Evolutionary conservation across 441 rosid genomes (phyloP).

Genomic region (Adansonia grandidieri): DNA sequence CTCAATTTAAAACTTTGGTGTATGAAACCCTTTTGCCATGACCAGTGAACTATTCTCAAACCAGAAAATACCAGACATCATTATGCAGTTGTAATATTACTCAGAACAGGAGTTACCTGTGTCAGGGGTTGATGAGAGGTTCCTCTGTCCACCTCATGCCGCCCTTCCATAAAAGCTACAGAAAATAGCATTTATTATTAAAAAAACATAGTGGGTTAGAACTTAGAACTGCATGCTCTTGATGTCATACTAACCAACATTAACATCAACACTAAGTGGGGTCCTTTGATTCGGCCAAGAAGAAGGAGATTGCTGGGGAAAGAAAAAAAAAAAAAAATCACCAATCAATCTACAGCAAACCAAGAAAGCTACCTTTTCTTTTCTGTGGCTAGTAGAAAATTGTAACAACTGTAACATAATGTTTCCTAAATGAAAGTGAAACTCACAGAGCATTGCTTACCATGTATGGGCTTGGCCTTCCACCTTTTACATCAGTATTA

Average conservation of each 20-base stretch:
- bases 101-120: constrained; percentile 56
- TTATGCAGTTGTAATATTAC: constrained; percentile 17
- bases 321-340: constrained; percentile 26
- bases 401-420: neutral
- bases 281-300: constrained; percentile 86
- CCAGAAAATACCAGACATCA: constrained; percentile 17
- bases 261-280: constrained; percentile 79
- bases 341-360: neutral
- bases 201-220: constrained; percentile 25
- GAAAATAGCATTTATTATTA: constrained; percentile 26
- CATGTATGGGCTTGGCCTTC: constrained; percentile 82
- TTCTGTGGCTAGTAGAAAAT: neutral
- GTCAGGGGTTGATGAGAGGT: constrained; percentile 70
- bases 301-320: constrained; percentile 82
- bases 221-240: constrained; percentile 2
- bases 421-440: neutral
- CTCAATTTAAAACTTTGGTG: constrained; percentile 5
- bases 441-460: constrained; percentile 43
- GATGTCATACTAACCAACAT: constrained; percentile 72
- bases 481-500: constrained; percentile 62
- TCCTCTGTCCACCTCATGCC: constrained; percentile 86
- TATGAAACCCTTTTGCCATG: constrained; percentile 22
- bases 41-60: constrained; percentile 9
- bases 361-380: constrained; percentile 13
- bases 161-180: constrained; percentile 91